phyloP scores from a whole-genome alignment of 371 early-diverging fungal species.

The Mortierella sp. region DNA sequence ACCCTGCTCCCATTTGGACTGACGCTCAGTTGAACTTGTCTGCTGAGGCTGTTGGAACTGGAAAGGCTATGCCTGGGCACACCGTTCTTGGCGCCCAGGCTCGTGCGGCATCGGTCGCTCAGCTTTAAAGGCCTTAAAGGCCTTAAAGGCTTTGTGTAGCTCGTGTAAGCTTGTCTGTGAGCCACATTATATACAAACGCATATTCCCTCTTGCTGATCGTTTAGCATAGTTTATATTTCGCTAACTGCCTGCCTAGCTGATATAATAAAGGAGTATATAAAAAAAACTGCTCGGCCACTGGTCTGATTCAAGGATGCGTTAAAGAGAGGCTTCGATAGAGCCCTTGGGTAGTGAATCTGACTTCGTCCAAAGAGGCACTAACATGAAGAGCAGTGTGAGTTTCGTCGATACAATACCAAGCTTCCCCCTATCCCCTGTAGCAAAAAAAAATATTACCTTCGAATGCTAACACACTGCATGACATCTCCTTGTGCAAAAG shows the following conservation, averaged over 20 bases:
- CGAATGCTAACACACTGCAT: constrained; percentile 20
- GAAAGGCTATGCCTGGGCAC: constrained; percentile 5
- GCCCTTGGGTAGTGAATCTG: constrained; percentile 9
- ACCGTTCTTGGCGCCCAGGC: background rate
- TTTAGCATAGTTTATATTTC: background rate
- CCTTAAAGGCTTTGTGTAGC: background rate
- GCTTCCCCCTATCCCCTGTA: background rate
- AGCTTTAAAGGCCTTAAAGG: constrained; percentile 14
- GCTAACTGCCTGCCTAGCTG: background rate
- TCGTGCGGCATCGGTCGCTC: constrained; percentile 16
- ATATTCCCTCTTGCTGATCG: background rate
- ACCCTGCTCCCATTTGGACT: constrained; percentile 73
- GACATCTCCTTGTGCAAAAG: background rate
- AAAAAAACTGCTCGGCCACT: background rate
- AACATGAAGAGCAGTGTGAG: background rate
- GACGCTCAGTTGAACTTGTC: constrained; percentile 65
- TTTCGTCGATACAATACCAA: background rate
- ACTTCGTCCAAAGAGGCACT: constrained; percentile 20
- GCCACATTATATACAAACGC: background rate
- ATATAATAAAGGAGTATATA: background rate
- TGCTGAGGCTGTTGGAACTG: constrained; percentile 17
- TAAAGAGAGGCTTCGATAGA: background rate
- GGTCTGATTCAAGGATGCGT: background rate
- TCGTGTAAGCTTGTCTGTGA: background rate
- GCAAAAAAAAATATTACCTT: constrained; percentile 12